phyloP scores from a whole-genome alignment of 2,329 filamentous ascomycete species.

The Diaporthe sp. region DNA sequence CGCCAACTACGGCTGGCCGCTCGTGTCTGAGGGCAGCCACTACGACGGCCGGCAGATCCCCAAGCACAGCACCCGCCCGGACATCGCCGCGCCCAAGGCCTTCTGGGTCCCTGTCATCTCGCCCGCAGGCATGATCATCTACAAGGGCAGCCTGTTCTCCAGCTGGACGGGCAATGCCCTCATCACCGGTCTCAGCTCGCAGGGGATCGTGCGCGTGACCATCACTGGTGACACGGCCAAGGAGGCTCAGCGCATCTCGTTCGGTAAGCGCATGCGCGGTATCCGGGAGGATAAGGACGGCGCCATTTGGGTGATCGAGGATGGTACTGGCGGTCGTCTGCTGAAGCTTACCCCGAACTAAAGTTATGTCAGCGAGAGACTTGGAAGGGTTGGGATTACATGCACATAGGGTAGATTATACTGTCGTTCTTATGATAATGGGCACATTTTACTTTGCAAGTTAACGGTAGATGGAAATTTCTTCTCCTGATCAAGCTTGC shows the following conservation, averaged over 20 bases:
- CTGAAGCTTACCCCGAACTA: conserved; percentile 50
- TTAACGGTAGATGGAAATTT: not conserved
- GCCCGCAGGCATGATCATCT: conserved; percentile 50
- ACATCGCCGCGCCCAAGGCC: conserved; percentile 48
- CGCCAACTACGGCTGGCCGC: conserved; percentile 52
- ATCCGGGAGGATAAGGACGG: conserved; percentile 49
- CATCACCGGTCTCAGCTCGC: conserved; percentile 47
- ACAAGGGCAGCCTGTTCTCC: conserved; percentile 50
- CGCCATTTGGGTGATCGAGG: conserved; percentile 50
- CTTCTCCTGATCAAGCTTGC: not conserved
- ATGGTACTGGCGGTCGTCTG: conserved; percentile 47
- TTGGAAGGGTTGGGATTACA: not conserved
- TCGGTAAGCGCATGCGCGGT: conserved; percentile 50
- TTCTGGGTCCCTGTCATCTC: conserved; percentile 52
- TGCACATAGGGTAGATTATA: conserved; percentile 15
- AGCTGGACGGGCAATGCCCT: conserved; percentile 50
- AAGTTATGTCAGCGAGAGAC: conserved; percentile 43
- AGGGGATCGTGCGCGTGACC: conserved; percentile 47
- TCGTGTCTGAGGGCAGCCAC: conserved; percentile 49
- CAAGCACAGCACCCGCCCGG: conserved; percentile 48
- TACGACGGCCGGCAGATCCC: conserved; percentile 50
- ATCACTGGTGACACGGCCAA: conserved; percentile 48
- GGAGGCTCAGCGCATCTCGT: conserved; percentile 49
- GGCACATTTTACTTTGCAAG: not conserved
- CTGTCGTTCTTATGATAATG: not conserved